Conservation (phyloP, 768 basidiomycete genomes). For the Trametes cinnabarina region DNA sequence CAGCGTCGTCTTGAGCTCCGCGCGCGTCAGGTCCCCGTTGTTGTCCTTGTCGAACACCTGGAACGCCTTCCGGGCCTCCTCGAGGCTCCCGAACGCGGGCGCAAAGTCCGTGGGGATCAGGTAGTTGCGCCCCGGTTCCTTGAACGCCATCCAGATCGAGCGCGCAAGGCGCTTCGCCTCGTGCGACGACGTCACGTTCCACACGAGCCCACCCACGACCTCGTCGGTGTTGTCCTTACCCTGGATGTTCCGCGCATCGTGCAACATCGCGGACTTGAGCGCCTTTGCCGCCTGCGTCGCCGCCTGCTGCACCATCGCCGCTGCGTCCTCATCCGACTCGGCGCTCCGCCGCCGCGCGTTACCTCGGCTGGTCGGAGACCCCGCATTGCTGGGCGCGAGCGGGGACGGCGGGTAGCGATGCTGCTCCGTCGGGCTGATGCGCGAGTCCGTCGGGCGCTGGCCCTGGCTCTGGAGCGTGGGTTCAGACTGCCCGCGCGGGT, state of each 20-base stretch:
- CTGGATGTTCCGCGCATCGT: slow-evolving; percentile 71
- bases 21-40: slow-evolving; percentile 72
- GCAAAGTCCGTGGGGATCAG: slow-evolving; percentile 68
- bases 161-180: slow-evolving; percentile 79
- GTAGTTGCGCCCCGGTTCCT: slow-evolving; percentile 52
- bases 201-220: slow-evolving; percentile 40
- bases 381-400: slow-evolving; percentile 7
- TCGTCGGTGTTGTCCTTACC: slow-evolving; percentile 46
- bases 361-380: not conserved
- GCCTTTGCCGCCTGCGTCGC: slow-evolving; percentile 55
- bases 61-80: slow-evolving; percentile 65
- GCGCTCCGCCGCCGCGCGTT: not conserved
- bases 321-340: slow-evolving; percentile 35
- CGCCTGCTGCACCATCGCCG: slow-evolving; percentile 39
- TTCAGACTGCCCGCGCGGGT: slow-evolving; percentile 15
- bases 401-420: slow-evolving; percentile 44
- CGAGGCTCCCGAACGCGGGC: slow-evolving; percentile 60
- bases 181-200: slow-evolving; percentile 53
- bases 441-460: not conserved
- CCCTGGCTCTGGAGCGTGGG: slow-evolving; percentile 1
- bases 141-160: slow-evolving; percentile 62
- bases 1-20: slow-evolving; percentile 70
- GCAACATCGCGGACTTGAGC: slow-evolving; percentile 65
- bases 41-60: slow-evolving; percentile 72
- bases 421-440: slow-evolving; percentile 25